These are phyloP conservation scores for Pseudotulostoma volvatum DNA, from an alignment of 495 filamentous ascomycete species.

Conservation along the genomic window DNA sequence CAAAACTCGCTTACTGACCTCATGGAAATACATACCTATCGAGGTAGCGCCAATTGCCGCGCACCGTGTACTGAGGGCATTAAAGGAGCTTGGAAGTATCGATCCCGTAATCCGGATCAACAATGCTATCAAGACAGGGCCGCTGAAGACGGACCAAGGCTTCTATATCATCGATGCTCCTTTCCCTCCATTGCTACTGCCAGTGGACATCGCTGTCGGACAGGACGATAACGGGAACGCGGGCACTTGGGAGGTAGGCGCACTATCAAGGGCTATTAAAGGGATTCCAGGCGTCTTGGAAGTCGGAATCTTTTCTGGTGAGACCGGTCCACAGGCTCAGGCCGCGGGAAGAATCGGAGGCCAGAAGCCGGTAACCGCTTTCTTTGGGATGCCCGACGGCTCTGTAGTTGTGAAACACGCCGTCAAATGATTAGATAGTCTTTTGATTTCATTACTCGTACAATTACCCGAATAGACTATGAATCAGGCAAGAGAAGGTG, in stretches of 20 bases:
- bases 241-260: slow-evolving; percentile 63
- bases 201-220: slow-evolving; percentile 36
- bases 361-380: slow-evolving; percentile 82
- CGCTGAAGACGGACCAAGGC: slow-evolving; percentile 81
- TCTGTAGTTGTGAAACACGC: slow-evolving; percentile 38
- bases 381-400: slow-evolving; percentile 84
- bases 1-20: slow-evolving; percentile 54
- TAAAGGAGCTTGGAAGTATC: slow-evolving; percentile 52
- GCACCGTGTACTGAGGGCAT: slow-evolving; percentile 46
- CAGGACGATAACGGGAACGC: slow-evolving; percentile 32
- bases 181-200: slow-evolving; percentile 52
- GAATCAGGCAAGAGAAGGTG: too few relatives aligned
- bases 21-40: slow-evolving; percentile 76
- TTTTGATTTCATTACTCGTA: not conserved
- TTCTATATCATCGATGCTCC: slow-evolving; percentile 90
- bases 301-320: slow-evolving; percentile 75
- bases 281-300: slow-evolving; percentile 75
- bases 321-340: slow-evolving; percentile 52
- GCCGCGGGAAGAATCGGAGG: slow-evolving; percentile 46
- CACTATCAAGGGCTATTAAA: slow-evolving; percentile 56
- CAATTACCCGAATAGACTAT: not conserved
- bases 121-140: slow-evolving; percentile 53
- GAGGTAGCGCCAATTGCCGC: slow-evolving; percentile 79
- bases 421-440: slow-evolving; percentile 9
- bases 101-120: slow-evolving; percentile 54